Conservation (phyloP, 352 stramenopile genomes). For the Globisporangium uncinulatum region DNA sequence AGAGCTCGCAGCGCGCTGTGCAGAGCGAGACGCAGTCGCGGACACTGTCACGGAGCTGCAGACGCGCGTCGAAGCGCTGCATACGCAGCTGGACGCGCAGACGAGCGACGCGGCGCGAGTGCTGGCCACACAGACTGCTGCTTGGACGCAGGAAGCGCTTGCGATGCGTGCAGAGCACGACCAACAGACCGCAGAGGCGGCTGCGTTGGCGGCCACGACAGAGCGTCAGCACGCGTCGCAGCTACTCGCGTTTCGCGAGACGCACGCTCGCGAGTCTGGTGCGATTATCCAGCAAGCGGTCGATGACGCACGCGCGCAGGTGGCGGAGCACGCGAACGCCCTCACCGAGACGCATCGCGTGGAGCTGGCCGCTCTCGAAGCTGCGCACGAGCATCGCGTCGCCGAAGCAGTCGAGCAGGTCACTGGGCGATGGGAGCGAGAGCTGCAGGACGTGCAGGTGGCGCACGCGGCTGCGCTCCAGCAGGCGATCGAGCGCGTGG, state of each 20-base stretch:
- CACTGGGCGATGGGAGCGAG: conserved; percentile 25
- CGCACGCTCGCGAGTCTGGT: not conserved
- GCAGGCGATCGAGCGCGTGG: conserved; percentile 21
- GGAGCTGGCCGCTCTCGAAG: conserved; percentile 3
- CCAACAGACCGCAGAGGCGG: conserved; percentile 2
- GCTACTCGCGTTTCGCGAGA: not conserved
- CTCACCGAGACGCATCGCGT: not conserved
- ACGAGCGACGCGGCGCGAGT: not conserved
- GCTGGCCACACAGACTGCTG: not conserved
- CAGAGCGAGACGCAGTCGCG: conserved; percentile 1
- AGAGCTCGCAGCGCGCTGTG: not conserved
- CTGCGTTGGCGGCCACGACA: not conserved
- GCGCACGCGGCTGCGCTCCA: conserved; percentile 29
- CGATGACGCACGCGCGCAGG: not conserved
- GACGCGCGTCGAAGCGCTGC: conserved; percentile 4
- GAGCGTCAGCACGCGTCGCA: not conserved
- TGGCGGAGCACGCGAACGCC: not conserved
- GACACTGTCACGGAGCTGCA: conserved; percentile 5
- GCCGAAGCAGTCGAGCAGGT: conserved; percentile 24
- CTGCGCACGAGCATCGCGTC: conserved; percentile 16
- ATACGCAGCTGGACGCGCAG: not conserved
- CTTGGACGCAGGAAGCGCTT: conserved; percentile 7
- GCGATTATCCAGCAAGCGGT: not conserved
- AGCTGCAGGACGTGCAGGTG: conserved; percentile 24
- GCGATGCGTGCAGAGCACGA: not conserved